These are phyloP conservation scores for Pluteus cervinus DNA, from an alignment of 768 basidiomycete species.

Conservation along the genomic window DNA sequence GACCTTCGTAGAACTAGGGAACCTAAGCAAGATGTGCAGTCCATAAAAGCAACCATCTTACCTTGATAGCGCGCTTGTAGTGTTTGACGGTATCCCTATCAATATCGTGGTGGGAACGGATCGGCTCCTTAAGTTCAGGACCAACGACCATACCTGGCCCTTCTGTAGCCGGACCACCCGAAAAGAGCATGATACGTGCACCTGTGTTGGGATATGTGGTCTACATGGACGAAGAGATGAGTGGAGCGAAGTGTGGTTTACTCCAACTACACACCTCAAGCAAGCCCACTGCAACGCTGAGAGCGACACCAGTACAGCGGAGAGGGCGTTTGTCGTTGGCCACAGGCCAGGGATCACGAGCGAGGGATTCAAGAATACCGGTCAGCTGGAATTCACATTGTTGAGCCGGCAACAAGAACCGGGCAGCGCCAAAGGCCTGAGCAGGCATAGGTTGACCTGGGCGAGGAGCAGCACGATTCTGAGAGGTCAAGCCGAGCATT, in stretches of 20 bases:
- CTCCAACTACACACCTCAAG: conserved; percentile 55
- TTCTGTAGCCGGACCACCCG: conserved; percentile 93
- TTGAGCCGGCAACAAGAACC: conserved; percentile 87
- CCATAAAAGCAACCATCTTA: conserved; percentile 22
- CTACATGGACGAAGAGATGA: conserved; percentile 15
- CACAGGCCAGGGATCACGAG: conserved; percentile 96
- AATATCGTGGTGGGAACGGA: conserved; percentile 98
- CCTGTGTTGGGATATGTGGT: conserved; percentile 95
- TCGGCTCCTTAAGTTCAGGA: conserved; percentile 94
- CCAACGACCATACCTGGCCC: conserved; percentile 96
- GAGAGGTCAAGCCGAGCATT: conserved; percentile 86
- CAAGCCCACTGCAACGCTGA: conserved; percentile 89
- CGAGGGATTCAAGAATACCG: conserved; percentile 80
- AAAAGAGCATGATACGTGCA: conserved; percentile 91
- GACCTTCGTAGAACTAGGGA: conserved; percentile 88
- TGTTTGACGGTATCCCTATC: conserved; percentile 96
- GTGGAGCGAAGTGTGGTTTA: neutral
- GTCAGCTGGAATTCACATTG: conserved; percentile 97
- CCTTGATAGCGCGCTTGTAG: conserved; percentile 95
- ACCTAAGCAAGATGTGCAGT: conserved; percentile 8
- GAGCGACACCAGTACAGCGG: conserved; percentile 91
- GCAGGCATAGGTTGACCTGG: conserved; percentile 79
- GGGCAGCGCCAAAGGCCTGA: conserved; percentile 76
- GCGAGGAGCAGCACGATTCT: conserved; percentile 78
- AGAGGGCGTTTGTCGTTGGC: conserved; percentile 90